phyloP scores from a whole-genome alignment of 169 alveolate species.

The Besnoitia besnoiti region DNA sequence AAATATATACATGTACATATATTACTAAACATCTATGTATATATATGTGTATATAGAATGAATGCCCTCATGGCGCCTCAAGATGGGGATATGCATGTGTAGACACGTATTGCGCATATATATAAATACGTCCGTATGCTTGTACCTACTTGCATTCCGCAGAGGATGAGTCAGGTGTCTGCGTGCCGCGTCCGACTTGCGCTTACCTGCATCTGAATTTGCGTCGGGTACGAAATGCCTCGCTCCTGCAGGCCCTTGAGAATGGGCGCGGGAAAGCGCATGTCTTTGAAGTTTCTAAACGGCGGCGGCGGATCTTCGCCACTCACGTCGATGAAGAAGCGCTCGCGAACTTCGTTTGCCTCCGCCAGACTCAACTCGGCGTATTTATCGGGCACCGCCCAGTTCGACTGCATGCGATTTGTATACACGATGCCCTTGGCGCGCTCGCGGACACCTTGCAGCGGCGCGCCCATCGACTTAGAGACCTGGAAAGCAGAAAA shows the following conservation, averaged over 20 bases:
- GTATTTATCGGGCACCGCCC: conserved; percentile 66
- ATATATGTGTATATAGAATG: no score
- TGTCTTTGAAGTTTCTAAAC: conserved; percentile 87
- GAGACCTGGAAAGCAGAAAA: conserved; percentile 60
- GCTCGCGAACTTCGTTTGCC: conserved; percentile 71
- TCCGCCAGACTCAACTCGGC: conserved; percentile 70
- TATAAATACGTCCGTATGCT: not conserved
- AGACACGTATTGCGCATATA: not conserved
- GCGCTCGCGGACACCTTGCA: conserved; percentile 75
- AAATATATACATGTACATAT: not conserved
- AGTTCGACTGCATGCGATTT: conserved; percentile 56
- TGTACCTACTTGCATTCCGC: not conserved
- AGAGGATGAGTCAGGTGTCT: not conserved
- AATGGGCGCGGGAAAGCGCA: conserved; percentile 91
- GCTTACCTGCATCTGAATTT: conserved; percentile 87
- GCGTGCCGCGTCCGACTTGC: not conserved
- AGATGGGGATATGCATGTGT: not conserved
- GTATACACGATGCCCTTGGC: conserved; percentile 77
- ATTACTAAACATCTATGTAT: no score
- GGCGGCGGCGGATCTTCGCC: conserved; percentile 95
- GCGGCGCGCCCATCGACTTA: conserved; percentile 75
- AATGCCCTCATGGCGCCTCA: not conserved
- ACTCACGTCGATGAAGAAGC: conserved; percentile 83
- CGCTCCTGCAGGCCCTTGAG: conserved; percentile 84
- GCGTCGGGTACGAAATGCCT: conserved; percentile 91